Evolutionary conservation across 2,329 filamentous ascomycete species (phyloP).

Genomic region (Fulvia fulva): DNA sequence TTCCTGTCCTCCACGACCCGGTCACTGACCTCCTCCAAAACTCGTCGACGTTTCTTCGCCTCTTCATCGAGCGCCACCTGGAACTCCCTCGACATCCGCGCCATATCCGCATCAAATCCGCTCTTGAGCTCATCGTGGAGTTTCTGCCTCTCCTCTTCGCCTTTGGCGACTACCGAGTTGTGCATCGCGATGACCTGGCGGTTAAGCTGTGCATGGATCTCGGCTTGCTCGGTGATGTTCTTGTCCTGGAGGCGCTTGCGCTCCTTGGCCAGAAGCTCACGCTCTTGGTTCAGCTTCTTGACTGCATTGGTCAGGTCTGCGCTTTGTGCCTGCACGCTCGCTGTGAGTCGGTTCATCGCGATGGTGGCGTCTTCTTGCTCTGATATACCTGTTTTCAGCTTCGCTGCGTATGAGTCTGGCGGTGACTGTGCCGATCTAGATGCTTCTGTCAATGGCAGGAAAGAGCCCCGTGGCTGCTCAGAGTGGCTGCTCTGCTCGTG

Average conservation of each 20-base stretch:
- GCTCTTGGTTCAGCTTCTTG: background rate
- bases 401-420: background rate
- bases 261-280: background rate
- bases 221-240: background rate
- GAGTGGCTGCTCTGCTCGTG: background rate
- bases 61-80: background rate
- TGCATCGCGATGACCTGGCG: background rate
- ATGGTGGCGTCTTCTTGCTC: background rate
- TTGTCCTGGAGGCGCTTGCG: background rate
- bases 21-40: background rate
- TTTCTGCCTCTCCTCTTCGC: background rate
- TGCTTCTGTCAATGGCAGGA: background rate
- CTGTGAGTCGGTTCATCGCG: background rate
- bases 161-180: background rate
- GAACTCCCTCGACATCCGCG: background rate
- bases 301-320: background rate
- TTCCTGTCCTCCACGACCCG: background rate
- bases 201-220: background rate
- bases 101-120: background rate
- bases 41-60: background rate
- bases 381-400: background rate
- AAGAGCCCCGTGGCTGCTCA: background rate
- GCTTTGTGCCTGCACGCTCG: background rate
- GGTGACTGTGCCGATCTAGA: background rate
- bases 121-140: background rate